A percentile compares a stretch with the other conserved stretches of the same genome.
Conservation (phyloP, 345 rosid species). For the Aquilaria sinensis region DNA sequence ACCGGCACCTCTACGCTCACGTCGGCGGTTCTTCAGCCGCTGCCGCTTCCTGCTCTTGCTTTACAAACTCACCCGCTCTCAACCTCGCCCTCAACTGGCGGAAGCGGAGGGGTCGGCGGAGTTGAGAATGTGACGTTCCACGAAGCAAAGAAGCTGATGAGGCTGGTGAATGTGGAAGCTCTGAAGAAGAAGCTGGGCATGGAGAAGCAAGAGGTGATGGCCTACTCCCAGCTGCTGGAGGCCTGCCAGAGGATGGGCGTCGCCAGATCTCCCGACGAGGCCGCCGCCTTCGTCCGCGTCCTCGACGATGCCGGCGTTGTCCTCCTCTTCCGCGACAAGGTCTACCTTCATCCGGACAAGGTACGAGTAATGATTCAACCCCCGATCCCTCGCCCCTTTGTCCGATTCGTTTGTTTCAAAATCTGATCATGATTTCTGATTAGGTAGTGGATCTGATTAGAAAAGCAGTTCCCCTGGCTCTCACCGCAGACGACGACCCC, state of each 20-base stretch:
- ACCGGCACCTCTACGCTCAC: too few species aligned
- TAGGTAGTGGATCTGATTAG: slow-evolving; percentile 88
- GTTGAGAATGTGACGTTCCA: slow-evolving; percentile 26
- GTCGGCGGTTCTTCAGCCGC: slow-evolving; percentile 5
- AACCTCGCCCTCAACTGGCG: background rate
- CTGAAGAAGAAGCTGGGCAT: slow-evolving; percentile 61
- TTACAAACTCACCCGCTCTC: background rate
- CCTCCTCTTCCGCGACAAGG: slow-evolving; percentile 82
- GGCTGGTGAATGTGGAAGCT: slow-evolving; percentile 75
- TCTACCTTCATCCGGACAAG: slow-evolving; percentile 87
- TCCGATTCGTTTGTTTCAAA: background rate
- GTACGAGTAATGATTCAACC: slow-evolving; percentile 19
- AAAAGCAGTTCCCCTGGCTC: slow-evolving; percentile 72
- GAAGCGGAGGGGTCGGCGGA: slow-evolving; percentile 1
- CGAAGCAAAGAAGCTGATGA: slow-evolving; percentile 80
- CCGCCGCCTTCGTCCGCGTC: slow-evolving; percentile 62
- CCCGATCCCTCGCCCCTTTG: background rate
- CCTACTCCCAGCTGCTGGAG: slow-evolving; percentile 48
- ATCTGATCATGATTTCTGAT: background rate
- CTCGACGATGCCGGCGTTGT: slow-evolving; percentile 89
- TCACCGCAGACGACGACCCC: slow-evolving; percentile 61
- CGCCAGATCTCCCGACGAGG: slow-evolving; percentile 72
- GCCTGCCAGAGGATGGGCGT: slow-evolving; percentile 62
- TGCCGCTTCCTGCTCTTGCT: background rate
- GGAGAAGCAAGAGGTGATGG: slow-evolving; percentile 63